Conservation (phyloP, 2,329 filamentous ascomycete species). For the Fusarium compactum region DNA sequence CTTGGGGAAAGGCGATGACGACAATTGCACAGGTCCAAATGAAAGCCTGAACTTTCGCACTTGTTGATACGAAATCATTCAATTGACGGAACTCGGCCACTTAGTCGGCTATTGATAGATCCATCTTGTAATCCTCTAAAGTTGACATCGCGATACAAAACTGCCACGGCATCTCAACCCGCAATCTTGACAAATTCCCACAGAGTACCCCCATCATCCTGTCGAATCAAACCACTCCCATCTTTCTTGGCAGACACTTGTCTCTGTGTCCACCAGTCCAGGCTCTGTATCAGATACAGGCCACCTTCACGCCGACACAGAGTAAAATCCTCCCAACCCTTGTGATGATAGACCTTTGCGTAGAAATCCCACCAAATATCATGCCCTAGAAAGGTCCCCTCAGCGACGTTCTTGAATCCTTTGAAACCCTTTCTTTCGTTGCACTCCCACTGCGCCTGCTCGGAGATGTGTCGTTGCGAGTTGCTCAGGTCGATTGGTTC, state of each 20-base stretch:
- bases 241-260: background rate
- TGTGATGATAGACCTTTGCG: background rate
- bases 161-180: accelerated
- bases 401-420: background rate
- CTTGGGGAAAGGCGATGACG: background rate
- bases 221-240: background rate
- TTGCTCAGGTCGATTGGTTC: background rate
- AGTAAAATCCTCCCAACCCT: background rate
- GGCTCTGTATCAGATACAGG: background rate
- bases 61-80: background rate
- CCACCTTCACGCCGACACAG: background rate
- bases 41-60: too few species aligned
- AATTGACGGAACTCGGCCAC: background rate
- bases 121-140: background rate
- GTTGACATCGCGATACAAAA: background rate
- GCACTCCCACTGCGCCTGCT: background rate
- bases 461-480: background rate
- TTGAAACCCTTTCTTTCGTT: background rate
- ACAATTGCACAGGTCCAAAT: background rate
- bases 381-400: background rate
- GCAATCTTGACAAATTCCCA: conserved; percentile 4
- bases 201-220: background rate
- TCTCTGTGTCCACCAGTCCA: conserved; percentile 6
- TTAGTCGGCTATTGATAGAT: background rate
- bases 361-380: background rate